phyloP scores from a whole-genome alignment of 2,329 filamentous ascomycete genomes.

The Graphilbum fragrans region DNA sequence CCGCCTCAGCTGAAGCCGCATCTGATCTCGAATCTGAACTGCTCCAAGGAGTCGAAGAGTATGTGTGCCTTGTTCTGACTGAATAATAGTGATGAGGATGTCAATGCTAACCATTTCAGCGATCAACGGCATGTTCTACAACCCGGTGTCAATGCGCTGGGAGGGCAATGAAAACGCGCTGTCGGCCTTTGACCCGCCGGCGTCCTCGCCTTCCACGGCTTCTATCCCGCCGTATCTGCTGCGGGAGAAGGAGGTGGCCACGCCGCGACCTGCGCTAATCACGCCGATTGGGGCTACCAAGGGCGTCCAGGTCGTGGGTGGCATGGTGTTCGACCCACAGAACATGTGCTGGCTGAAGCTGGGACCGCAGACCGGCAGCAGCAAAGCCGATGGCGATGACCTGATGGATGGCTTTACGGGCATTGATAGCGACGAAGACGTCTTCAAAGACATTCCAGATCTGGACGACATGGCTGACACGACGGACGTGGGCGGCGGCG shows the following conservation, averaged over 20 bases:
- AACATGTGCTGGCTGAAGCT: conserved; percentile 97
- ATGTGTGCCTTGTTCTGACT: conserved; percentile 19
- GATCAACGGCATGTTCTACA: conserved; percentile 93
- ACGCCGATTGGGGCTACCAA: conserved; percentile 77
- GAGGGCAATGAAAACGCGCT: conserved; percentile 91
- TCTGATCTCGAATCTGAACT: conserved; percentile 73
- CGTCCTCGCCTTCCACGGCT: conserved; percentile 39
- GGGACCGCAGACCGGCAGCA: conserved; percentile 26
- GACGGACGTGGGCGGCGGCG: conserved; percentile 33
- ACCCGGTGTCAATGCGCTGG: conserved; percentile 77
- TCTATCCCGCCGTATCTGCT: conserved; percentile 28
- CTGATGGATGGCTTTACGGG: conserved; percentile 55
- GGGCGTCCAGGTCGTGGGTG: conserved; percentile 87
- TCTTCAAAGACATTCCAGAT: conserved; percentile 91
- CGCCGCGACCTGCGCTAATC: conserved; percentile 68
- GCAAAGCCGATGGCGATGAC: conserved; percentile 38
- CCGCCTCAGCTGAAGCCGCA: conserved; percentile 62
- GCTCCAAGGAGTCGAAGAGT: conserved; percentile 70
- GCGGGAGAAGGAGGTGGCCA: conserved; percentile 45
- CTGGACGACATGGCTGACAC: conserved; percentile 57
- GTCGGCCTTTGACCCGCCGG: conserved; percentile 59
- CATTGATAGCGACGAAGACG: conserved; percentile 78
- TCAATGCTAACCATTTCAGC: conserved; percentile 31
- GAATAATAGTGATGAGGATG: too few relatives aligned
- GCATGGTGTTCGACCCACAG: conserved; percentile 95